Conservation (phyloP, 352 stramenopile genomes). For the Globisporangium nunn region DNA sequence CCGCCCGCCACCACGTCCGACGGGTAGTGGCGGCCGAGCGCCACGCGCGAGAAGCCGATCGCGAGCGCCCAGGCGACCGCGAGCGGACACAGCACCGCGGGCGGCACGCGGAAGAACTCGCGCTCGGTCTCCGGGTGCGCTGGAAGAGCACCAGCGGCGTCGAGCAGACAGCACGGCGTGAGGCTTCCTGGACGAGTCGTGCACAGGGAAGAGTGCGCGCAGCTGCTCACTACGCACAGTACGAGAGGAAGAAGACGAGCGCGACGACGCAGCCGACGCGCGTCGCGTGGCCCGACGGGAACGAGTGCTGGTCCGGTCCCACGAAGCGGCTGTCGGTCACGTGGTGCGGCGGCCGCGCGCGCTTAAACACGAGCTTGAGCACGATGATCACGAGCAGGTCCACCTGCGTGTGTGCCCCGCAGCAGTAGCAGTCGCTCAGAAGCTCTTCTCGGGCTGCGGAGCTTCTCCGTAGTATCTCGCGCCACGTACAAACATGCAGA, state of each 20-base stretch:
- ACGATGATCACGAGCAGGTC: conserved; percentile 77
- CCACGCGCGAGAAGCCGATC: conserved; percentile 77
- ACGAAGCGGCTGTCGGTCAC: conserved; percentile 66
- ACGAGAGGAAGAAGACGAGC: conserved; percentile 50
- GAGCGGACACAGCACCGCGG: conserved; percentile 30
- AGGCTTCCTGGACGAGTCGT: no score
- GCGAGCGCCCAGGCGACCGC: conserved; percentile 48
- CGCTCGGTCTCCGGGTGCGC: conserved; percentile 33
- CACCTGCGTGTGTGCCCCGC: conserved; percentile 18
- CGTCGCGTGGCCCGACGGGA: conserved; percentile 78
- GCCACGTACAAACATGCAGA: conserved; percentile 33
- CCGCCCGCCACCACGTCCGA: conserved; percentile 64
- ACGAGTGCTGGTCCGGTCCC: conserved; percentile 80
- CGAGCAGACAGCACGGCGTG: background rate
- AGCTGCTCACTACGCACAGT: conserved; percentile 18
- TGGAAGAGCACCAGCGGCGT: background rate
- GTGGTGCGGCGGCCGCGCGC: conserved; percentile 68
- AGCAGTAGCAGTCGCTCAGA: background rate
- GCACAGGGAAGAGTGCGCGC: background rate
- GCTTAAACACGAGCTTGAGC: conserved; percentile 70
- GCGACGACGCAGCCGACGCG: conserved; percentile 65
- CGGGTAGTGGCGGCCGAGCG: conserved; percentile 77
- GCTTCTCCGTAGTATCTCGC: no score
- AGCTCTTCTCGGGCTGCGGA: background rate
- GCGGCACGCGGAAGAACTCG: conserved; percentile 48